Percentiles rank a stretch among this genome's conserved stretches.
Conservation (phyloP, 164 flowering plant genomes). For the Cinnamomum micranthum region DNA sequence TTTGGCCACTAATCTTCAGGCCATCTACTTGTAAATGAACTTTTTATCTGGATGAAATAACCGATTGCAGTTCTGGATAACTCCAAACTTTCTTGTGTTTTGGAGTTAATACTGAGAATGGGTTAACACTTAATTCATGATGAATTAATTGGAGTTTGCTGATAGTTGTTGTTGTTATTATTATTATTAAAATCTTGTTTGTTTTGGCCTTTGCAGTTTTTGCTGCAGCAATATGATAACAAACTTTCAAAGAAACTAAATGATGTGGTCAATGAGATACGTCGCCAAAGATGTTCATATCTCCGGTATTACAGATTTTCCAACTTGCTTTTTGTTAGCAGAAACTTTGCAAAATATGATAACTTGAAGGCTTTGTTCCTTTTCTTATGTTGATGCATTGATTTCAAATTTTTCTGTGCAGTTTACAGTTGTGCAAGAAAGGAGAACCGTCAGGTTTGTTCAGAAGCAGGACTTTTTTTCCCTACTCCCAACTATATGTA, state of each 20-base stretch:
- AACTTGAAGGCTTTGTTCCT: not conserved
- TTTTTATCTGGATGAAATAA: too few species aligned
- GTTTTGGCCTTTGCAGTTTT: constrained; percentile 45
- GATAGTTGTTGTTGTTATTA: too few species aligned
- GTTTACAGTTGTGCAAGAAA: constrained; percentile 81
- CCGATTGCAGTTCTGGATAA: too few species aligned
- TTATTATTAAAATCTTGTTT: too few species aligned
- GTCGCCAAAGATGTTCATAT: constrained; percentile 87
- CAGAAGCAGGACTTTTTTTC: not conserved
- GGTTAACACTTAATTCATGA: too few species aligned
- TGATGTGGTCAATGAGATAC: constrained; percentile 76
- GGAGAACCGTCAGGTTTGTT: constrained; percentile 89
- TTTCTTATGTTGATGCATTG: not conserved
- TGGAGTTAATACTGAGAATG: too few species aligned
- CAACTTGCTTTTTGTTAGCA: not conserved
- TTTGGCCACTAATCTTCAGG: too few species aligned
- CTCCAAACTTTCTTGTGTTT: too few species aligned
- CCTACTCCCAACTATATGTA: not conserved
- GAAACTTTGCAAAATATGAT: not conserved
- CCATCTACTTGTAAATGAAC: too few species aligned
- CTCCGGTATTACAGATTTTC: constrained; percentile 58
- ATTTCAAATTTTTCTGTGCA: constrained; percentile 27
- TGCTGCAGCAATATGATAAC: constrained; percentile 74
- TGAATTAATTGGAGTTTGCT: too few species aligned
- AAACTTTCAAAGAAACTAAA: constrained; percentile 77